Evolutionary conservation across 345 rosid genomes (phyloP).

Genomic region (Psidium friedrichsthalianum): DNA sequence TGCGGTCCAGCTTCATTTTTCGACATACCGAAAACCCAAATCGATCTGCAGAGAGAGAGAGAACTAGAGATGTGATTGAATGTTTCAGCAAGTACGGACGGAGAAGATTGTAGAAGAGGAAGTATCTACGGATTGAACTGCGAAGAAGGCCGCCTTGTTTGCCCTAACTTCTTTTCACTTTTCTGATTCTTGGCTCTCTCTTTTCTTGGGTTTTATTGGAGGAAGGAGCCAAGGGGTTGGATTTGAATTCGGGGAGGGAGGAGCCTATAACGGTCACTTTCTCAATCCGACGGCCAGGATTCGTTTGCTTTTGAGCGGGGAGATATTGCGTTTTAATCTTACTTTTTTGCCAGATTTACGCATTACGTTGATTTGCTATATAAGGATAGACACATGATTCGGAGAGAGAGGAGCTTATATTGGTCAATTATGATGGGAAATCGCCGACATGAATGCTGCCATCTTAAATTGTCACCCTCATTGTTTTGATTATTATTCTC

Average conservation of each 20-base stretch:
- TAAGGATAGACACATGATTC: no score
- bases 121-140: neutral
- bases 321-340: neutral
- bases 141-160: neutral
- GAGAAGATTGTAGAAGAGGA: neutral
- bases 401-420: no score
- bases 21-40: slow-evolving; percentile 20
- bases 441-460: no score
- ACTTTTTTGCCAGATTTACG: neutral
- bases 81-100: neutral
- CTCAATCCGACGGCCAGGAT: slow-evolving; percentile 27
- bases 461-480: no score
- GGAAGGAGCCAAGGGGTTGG: neutral
- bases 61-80: neutral
- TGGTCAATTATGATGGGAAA: no score
- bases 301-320: neutral
- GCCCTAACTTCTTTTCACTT: neutral
- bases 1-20: slow-evolving; percentile 42
- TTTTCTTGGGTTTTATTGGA: neutral
- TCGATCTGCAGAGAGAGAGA: neutral
- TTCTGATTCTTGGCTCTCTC: neutral
- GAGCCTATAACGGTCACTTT: slow-evolving; percentile 43
- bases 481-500: no score
- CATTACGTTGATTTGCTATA: neutral
- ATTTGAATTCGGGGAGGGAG: neutral